These are phyloP conservation scores for Pythium periplocum DNA, from an alignment of 352 stramenopile genomes.

Conservation along the genomic window DNA sequence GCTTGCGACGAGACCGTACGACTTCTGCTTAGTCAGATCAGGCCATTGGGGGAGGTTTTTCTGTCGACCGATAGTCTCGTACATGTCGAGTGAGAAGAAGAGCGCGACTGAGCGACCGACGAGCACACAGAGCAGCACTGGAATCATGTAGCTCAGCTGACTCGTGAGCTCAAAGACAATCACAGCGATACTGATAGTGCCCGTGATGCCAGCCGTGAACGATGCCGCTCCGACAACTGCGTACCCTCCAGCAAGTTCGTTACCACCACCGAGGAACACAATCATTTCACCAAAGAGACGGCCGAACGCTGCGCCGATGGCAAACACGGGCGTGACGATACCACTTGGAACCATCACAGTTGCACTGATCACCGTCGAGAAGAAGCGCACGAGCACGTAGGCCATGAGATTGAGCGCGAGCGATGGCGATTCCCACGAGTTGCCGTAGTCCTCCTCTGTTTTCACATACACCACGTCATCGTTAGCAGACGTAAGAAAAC, in stretches of 20 bases:
- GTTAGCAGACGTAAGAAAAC: too few species aligned
- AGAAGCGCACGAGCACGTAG: constrained; percentile 71
- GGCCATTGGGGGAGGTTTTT: constrained; percentile 81
- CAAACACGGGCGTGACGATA: constrained; percentile 90
- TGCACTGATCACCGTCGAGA: constrained; percentile 69
- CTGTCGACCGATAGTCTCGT: constrained; percentile 76
- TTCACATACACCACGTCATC: too few species aligned
- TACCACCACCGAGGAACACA: constrained; percentile 41
- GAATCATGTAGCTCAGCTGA: constrained; percentile 88
- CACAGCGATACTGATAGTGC: constrained; percentile 74
- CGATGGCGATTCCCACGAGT: constrained; percentile 56
- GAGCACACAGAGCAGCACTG: constrained; percentile 76
- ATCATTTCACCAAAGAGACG: constrained; percentile 87
- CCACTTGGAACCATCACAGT: constrained; percentile 86
- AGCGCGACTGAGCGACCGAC: constrained; percentile 59
- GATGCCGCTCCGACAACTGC: constrained; percentile 76
- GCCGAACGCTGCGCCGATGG: constrained; percentile 82
- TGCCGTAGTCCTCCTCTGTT: constrained; percentile 16
- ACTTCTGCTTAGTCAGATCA: constrained; percentile 70
- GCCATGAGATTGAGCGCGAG: constrained; percentile 59
- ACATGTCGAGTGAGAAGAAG: constrained; percentile 77
- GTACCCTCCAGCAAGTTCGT: constrained; percentile 59
- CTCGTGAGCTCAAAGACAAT: constrained; percentile 87
- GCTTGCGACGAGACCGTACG: constrained; percentile 60
- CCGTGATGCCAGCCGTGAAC: constrained; percentile 76